Conservation (phyloP, 495 filamentous ascomycete species). For the Parmelia sp. region DNA sequence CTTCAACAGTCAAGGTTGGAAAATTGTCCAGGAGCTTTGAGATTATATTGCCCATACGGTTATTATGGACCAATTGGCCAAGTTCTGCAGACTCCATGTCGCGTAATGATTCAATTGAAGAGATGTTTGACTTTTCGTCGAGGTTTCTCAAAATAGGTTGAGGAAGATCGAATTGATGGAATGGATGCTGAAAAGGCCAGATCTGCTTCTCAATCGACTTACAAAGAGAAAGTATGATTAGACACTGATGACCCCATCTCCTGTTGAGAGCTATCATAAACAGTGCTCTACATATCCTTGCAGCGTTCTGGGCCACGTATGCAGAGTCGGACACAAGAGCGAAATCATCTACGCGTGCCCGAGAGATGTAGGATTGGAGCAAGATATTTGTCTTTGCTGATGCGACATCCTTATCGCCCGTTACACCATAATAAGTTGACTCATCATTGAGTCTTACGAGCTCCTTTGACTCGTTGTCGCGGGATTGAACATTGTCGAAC, state of each 20-base stretch:
- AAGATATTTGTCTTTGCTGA: constrained; percentile 94
- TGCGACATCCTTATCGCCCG: constrained; percentile 65
- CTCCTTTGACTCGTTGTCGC: constrained; percentile 81
- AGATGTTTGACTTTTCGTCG: constrained; percentile 63
- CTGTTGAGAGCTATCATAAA: constrained; percentile 97
- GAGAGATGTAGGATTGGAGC: constrained; percentile 91
- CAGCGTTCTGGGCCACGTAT: constrained; percentile 93
- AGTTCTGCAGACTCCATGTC: constrained; percentile 94
- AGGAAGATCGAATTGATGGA: constrained; percentile 90
- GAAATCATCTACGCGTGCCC: constrained; percentile 82
- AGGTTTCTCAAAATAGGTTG: constrained; percentile 75
- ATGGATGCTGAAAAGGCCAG: constrained; percentile 91
- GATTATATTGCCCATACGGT: constrained; percentile 74
- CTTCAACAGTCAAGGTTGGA: constrained; percentile 80
- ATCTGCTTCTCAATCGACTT: constrained; percentile 94
- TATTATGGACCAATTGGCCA: constrained; percentile 84
- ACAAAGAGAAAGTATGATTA: constrained; percentile 80
- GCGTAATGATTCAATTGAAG: constrained; percentile 70
- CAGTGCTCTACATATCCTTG: constrained; percentile 85
- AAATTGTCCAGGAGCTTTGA: constrained; percentile 81
- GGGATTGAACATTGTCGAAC: constrained; percentile 91
- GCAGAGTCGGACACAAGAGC: constrained; percentile 82
- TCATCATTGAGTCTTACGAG: constrained; percentile 60
- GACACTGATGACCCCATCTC: constrained; percentile 89
- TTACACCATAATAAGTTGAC: constrained; percentile 63